Conservation (phyloP, 2,329 filamentous ascomycete genomes). For the Pyrenochaeta sp. region DNA sequence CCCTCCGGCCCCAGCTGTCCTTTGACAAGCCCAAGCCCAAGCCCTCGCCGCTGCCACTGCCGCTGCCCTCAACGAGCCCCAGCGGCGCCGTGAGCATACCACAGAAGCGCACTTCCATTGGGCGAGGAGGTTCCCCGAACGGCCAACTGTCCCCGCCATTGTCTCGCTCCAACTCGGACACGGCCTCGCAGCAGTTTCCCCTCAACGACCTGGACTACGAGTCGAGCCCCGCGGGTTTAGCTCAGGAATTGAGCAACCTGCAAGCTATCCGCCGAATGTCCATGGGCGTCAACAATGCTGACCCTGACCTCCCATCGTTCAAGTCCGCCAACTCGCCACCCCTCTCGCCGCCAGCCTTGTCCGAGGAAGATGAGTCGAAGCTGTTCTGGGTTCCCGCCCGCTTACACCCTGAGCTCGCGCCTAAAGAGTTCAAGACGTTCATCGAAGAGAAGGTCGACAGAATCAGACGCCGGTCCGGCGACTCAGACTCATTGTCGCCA, state of each 20-base stretch:
- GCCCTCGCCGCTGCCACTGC: conserved; percentile 10
- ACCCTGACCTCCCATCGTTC: conserved; percentile 81
- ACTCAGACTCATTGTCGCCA: conserved; percentile 65
- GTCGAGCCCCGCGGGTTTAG: conserved; percentile 86
- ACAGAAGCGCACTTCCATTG: conserved; percentile 22
- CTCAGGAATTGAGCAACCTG: conserved; percentile 90
- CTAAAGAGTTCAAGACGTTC: conserved; percentile 96
- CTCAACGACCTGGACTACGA: conserved; percentile 89
- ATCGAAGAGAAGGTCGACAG: conserved; percentile 91
- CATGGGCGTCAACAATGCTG: conserved; percentile 80
- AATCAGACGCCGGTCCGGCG: conserved; percentile 84
- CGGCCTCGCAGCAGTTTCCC: conserved; percentile 69
- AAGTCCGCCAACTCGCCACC: conserved; percentile 67
- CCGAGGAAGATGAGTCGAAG: conserved; percentile 85
- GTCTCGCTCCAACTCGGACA: conserved; percentile 47
- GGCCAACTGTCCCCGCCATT: conserved; percentile 50
- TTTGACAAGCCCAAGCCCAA: conserved; percentile 6
- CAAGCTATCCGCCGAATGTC: conserved; percentile 92
- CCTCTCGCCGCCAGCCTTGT: conserved; percentile 71
- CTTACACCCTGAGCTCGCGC: conserved; percentile 92
- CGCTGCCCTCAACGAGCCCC: conserved; percentile 21
- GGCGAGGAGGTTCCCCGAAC: conserved; percentile 20
- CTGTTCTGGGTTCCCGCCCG: conserved; percentile 96
- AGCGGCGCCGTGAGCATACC: conserved; percentile 25
- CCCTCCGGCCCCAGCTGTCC: conserved; percentile 49